A percentile compares a stretch with the other conserved stretches of the same genome.
These are phyloP conservation scores for Rhynchospora tenuis DNA, from an alignment of 176 grass and related monocot species.

Conservation along the genomic window DNA sequence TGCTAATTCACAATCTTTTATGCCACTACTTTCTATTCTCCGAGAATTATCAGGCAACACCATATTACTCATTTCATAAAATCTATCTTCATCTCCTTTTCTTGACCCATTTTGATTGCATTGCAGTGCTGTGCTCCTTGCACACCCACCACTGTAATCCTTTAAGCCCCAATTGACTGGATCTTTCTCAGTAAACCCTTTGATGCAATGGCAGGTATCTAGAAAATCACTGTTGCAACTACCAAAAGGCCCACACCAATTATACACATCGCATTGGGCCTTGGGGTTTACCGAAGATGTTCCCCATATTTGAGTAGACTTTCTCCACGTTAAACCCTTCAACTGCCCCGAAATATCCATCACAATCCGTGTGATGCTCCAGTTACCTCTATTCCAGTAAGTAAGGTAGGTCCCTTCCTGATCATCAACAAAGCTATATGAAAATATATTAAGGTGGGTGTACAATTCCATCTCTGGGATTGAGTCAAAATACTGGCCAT, in stretches of 20 bases:
- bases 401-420: constrained; percentile 31
- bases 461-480: constrained; percentile 25
- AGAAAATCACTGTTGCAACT: constrained; percentile 29
- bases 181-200: constrained; percentile 35
- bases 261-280: constrained; percentile 37
- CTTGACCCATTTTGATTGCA: constrained; percentile 20
- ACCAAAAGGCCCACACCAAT: constrained; percentile 47
- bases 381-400: constrained; percentile 28
- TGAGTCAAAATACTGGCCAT: constrained; percentile 34
- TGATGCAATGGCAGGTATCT: constrained; percentile 38
- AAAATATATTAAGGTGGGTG: not conserved
- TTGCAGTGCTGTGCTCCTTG: constrained; percentile 35
- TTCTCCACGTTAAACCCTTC: constrained; percentile 25
- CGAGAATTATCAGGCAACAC: constrained; percentile 29
- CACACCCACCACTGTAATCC: constrained; percentile 43
- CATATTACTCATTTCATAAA: constrained; percentile 30
- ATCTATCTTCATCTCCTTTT: constrained; percentile 27
- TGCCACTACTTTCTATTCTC: constrained; percentile 13
- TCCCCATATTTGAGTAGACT: constrained; percentile 24
- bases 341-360: constrained; percentile 34
- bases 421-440: constrained; percentile 32
- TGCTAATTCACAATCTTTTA: constrained; percentile 25
- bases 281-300: constrained; percentile 28
- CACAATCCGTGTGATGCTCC: not conserved
- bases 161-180: constrained; percentile 30